Conservation (phyloP, 805 yeast genomes). For the Ogataea degrootiae region DNA sequence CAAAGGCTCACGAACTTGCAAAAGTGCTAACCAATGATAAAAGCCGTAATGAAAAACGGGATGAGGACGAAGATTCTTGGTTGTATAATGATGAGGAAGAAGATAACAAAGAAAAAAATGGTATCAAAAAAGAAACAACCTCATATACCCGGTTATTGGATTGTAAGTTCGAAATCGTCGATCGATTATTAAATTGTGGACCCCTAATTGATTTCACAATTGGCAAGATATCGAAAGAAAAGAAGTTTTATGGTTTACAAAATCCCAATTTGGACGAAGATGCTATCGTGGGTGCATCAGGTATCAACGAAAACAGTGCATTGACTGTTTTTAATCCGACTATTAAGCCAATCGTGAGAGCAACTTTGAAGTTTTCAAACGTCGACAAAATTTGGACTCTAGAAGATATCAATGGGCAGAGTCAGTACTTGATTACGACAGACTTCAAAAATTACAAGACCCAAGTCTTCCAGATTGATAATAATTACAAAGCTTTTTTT, state of each 20-base stretch:
- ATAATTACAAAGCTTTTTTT: constrained; percentile 56
- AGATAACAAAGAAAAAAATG: constrained; percentile 11
- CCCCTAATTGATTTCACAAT: constrained; percentile 66
- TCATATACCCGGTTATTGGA: constrained; percentile 11
- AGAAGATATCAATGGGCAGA: constrained; percentile 30
- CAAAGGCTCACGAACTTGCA: too few species aligned
- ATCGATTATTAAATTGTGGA: constrained; percentile 59
- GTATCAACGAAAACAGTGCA: constrained; percentile 50
- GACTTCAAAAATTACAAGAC: constrained; percentile 60
- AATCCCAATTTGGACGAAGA: constrained; percentile 66
- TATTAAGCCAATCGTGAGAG: constrained; percentile 60
- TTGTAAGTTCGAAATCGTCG: constrained; percentile 42
- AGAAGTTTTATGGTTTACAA: constrained; percentile 52
- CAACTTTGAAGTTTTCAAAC: constrained; percentile 67
- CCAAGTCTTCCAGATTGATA: constrained; percentile 61
- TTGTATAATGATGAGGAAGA: constrained; percentile 33
- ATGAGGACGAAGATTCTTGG: constrained; percentile 42
- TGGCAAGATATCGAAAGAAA: constrained; percentile 55
- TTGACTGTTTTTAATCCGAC: constrained; percentile 63
- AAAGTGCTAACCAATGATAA: too few species aligned
- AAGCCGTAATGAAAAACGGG: too few species aligned
- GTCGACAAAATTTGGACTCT: constrained; percentile 76
- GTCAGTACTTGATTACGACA: constrained; percentile 65
- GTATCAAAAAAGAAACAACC: not conserved
- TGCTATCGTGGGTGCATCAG: constrained; percentile 67